Evolutionary conservation across 257 asterid species (phyloP).

Genomic region (Solanum rostratum): DNA sequence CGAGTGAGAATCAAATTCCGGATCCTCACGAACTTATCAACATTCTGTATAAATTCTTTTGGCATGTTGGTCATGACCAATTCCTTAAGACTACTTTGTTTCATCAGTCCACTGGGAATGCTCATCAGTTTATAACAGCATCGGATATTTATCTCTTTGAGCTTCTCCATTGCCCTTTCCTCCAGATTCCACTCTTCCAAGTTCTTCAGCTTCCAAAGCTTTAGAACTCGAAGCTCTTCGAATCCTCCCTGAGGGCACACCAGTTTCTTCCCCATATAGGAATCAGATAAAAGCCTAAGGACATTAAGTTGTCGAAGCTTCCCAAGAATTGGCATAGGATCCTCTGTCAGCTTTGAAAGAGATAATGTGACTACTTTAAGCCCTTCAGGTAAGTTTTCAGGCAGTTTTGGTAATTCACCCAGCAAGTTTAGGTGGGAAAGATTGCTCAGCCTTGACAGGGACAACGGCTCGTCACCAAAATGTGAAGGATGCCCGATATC

Average conservation of each 20-base stretch:
- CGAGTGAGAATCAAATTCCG: background rate
- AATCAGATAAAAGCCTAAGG: slow-evolving; percentile 25
- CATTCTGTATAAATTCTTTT: background rate
- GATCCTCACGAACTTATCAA: background rate
- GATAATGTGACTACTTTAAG: slow-evolving; percentile 22
- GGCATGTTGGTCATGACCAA: slow-evolving; percentile 20
- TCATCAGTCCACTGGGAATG: slow-evolving; percentile 5
- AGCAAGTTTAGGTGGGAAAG: slow-evolving; percentile 23
- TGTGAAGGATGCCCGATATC: slow-evolving; percentile 14
- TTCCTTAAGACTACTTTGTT: slow-evolving; percentile 3
- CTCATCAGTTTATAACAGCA: slow-evolving; percentile 5
- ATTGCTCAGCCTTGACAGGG: background rate
- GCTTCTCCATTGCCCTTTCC: slow-evolving; percentile 15
- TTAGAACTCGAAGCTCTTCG: slow-evolving; percentile 16
- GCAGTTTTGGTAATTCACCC: slow-evolving; percentile 10
- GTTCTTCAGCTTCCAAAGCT: slow-evolving; percentile 20
- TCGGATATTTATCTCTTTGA: slow-evolving; percentile 19
- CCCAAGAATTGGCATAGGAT: slow-evolving; percentile 25
- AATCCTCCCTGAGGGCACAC: slow-evolving; percentile 12
- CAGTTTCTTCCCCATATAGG: slow-evolving; percentile 10
- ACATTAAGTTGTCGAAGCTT: slow-evolving; percentile 10
- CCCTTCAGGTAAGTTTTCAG: slow-evolving; percentile 12
- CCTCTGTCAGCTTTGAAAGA: slow-evolving; percentile 5
- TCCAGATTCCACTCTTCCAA: slow-evolving; percentile 18
- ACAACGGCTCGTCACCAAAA: background rate